These are phyloP conservation scores for Fraxinus pennsylvanica DNA, from an alignment of 257 asterid genomes.

Conservation along the genomic window DNA sequence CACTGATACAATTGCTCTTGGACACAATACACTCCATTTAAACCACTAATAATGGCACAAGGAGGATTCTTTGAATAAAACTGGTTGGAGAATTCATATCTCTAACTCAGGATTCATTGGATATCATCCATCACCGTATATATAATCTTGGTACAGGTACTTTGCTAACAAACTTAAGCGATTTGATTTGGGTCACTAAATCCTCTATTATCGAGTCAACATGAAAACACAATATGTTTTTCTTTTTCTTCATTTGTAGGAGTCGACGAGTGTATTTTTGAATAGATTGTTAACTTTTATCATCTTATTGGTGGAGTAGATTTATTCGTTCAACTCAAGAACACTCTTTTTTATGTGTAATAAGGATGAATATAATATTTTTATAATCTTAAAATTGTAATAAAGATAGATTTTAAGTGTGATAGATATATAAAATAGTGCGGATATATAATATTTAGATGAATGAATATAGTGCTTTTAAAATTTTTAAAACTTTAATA, in stretches of 20 bases:
- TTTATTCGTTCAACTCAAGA: conserved; percentile 43
- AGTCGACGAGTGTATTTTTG: conserved; percentile 56
- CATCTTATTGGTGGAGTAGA: conserved; percentile 54
- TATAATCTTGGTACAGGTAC: conserved; percentile 45
- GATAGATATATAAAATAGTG: no score
- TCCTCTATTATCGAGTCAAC: not conserved
- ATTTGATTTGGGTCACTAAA: not conserved
- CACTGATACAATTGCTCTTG: conserved; percentile 27
- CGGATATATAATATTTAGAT: no score
- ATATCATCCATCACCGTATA: conserved; percentile 41
- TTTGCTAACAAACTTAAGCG: not conserved
- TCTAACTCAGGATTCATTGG: conserved; percentile 30
- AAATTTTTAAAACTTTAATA: no score
- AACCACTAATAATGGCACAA: conserved; percentile 41
- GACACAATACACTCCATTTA: conserved; percentile 26
- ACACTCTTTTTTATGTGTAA: conserved; percentile 9
- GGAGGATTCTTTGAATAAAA: conserved; percentile 44
- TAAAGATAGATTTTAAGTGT: no score
- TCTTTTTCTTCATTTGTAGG: conserved; percentile 37
- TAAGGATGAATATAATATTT: no score
- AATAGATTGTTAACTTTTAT: conserved; percentile 61
- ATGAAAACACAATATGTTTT: not conserved
- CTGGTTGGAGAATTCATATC: conserved; percentile 38
- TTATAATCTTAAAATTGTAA: no score
- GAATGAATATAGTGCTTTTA: no score